phyloP scores from a whole-genome alignment of 2,329 filamentous ascomycete genomes.

The Diaporthe eres region DNA sequence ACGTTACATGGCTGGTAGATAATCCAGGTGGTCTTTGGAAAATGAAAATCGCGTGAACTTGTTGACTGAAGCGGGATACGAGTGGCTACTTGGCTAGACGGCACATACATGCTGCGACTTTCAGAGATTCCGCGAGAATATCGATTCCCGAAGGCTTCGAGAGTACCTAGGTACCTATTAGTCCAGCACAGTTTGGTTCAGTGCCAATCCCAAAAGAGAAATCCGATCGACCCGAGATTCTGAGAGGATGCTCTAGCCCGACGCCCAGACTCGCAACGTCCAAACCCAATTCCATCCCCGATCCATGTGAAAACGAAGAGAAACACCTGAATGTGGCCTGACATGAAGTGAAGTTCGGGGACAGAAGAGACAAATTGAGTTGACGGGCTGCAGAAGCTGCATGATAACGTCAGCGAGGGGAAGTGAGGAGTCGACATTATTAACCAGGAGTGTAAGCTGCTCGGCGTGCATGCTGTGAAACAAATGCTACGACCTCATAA shows the following conservation, averaged over 20 bases:
- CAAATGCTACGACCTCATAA: background rate
- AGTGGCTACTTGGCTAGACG: background rate
- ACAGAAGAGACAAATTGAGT: background rate
- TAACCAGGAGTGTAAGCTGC: background rate
- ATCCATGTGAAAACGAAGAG: background rate
- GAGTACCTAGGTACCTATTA: background rate
- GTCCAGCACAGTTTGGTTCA: background rate
- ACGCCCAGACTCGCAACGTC: slow-evolving; percentile 13
- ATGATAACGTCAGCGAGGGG: slow-evolving; percentile 19
- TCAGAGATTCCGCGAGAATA: background rate
- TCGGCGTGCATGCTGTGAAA: slow-evolving; percentile 32
- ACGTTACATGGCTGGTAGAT: too few relatives aligned
- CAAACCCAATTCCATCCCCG: background rate
- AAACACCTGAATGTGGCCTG: slow-evolving; percentile 18
- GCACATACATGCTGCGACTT: background rate
- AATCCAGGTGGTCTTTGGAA: too few relatives aligned
- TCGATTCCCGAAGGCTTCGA: background rate
- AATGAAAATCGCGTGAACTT: background rate
- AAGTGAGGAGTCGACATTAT: slow-evolving; percentile 10
- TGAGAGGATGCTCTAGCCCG: background rate
- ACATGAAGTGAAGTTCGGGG: background rate
- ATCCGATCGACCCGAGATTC: background rate
- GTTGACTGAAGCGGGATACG: background rate
- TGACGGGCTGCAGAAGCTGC: background rate
- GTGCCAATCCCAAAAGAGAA: background rate